Percentiles rank a stretch among this genome's conserved stretches.
Conservation (phyloP, 331 rosid species). For the Arachis monticola region DNA sequence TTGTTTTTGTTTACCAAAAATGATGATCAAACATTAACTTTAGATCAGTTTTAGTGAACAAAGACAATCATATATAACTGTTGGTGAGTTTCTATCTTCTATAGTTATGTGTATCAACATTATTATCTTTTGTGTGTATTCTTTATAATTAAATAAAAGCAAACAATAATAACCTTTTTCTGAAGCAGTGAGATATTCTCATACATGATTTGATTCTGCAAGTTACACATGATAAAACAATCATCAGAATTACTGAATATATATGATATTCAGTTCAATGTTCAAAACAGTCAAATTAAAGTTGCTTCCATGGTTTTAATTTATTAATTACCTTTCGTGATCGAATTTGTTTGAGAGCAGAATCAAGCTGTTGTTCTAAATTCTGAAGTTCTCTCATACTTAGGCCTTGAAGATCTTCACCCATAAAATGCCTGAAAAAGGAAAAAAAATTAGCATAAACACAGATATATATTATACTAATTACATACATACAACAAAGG, state of each 20-base stretch:
- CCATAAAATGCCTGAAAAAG: slow-evolving; percentile 66
- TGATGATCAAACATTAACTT: too few relatives aligned
- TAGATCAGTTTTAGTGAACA: too few relatives aligned
- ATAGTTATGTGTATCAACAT: too few relatives aligned
- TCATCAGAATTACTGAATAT: not conserved
- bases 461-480: not conserved
- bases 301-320: not conserved
- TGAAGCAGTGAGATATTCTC: slow-evolving; percentile 81
- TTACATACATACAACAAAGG: not conserved
- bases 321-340: slow-evolving; percentile 60
- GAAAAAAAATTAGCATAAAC: not conserved
- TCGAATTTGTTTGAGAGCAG: slow-evolving; percentile 76
- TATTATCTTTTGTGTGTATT: too few relatives aligned
- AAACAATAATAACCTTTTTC: slow-evolving; percentile 56
- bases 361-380: slow-evolving; percentile 83
- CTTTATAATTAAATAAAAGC: not conserved
- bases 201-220: slow-evolving; percentile 80
- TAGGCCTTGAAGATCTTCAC: slow-evolving; percentile 70
- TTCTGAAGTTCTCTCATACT: slow-evolving; percentile 76
- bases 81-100: too few relatives aligned
- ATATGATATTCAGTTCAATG: not conserved
- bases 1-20: too few relatives aligned
- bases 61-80: too few relatives aligned
- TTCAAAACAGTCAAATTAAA: not conserved
- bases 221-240: slow-evolving; percentile 9